Base-by-base conservation (phyloP, 2,329 filamentous ascomycete genomes). In the Tolypocladium capitatum region DNA sequence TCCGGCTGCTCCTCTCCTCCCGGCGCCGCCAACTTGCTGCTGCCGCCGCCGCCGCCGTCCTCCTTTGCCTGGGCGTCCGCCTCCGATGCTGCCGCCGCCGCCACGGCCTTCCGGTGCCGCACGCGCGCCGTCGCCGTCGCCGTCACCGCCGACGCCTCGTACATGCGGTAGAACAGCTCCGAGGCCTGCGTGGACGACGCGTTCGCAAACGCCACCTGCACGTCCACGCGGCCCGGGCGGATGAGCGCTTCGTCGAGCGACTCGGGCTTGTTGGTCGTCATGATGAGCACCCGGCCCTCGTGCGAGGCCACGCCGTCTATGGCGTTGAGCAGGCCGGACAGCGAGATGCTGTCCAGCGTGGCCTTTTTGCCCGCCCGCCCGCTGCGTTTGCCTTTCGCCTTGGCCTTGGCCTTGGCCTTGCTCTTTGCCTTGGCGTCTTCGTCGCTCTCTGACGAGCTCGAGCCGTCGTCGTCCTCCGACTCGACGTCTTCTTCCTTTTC, bases 261-360 rank as follows among this genome's bases (percentile, higher is more conserved):
- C 55, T 90, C 81, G 3, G 83, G 82, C 50, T 80, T 76, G 63
- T 91, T 92, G 31, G 84, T 88, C 0, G 86, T 90, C 83, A 90
- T 88, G 66, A 91, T 81, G 18, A 91, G 74, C 13, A 91, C 77
- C 42, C 84, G 77, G 27, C 85, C 86, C 65, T 91, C 86, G 56
- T 86, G 84, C 3, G 81, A 84, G 1, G 83, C 84, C 1, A 89
- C 85, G 47, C 87, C 85, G 57, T 94, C 86, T 50, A 94, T 87
- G 49, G 84, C 83, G 63, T 94, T 94, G 46, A 94, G 74, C 1
- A 94, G 73, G 1, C 86, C 86, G 0, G 84, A 86, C 2, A 92
- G 73, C 1, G 84, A 86, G 54, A 90, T 86, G n/a, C 74, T 56
- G 34, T 66, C 58, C 18, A 55, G 18, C 33, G 55, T 7, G 33